Evolutionary conservation across 148 eudicot species (phyloP), one percentile per base, ranked within the genome.

Genomic region (Chenopodium suecicum): DNA sequence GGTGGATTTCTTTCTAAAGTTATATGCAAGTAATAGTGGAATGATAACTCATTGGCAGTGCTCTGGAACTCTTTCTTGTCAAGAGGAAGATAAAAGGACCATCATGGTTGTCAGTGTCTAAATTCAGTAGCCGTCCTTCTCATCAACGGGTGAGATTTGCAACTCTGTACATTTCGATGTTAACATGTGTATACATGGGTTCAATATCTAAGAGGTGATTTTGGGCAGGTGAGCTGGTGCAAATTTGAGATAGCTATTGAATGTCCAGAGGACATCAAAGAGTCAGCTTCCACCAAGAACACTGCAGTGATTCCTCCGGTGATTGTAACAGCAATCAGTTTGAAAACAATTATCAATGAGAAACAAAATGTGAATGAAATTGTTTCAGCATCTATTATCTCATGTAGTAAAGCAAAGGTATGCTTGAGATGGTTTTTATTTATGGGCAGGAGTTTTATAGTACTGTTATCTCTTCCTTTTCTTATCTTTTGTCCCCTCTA

Each of bases 41-140:
- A 71, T 76, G 22, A 23, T 81, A 29, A 81, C 73, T 72, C 71
- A 13, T 71, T 82, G 86, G 79, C 91, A 97, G 99, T 86, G 90
- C 93, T 62, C 78, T 97, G 84, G 99, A 97, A 88, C 94, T 88
- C 63, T 90, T 97, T 87, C 91, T 97, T 76, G 78, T 97, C 50
- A 97, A 92, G 82, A 94, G 99, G 84, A 92, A 94, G 90, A 93
- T 97, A 46, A 94, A 91, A 84, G 99, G 99, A 81, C 99, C 99
- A 63, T 92, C 93, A 29, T 97, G 99, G 99, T 82, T 97, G 78
- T 89, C 94, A 54, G 80, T 94, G 78, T 92, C 94, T 64, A 97
- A 86, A 78, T 92, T 91, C 83, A 84, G 94, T 79, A 87, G 82
- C 84, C 85, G 91, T 79, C 79, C 92, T 79, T 79, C 91, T 82